Evolutionary conservation across 2,329 filamentous ascomycete species (phyloP), one percentile per base, ranked within the genome.

Genomic region (Corynespora cassiicola): DNA sequence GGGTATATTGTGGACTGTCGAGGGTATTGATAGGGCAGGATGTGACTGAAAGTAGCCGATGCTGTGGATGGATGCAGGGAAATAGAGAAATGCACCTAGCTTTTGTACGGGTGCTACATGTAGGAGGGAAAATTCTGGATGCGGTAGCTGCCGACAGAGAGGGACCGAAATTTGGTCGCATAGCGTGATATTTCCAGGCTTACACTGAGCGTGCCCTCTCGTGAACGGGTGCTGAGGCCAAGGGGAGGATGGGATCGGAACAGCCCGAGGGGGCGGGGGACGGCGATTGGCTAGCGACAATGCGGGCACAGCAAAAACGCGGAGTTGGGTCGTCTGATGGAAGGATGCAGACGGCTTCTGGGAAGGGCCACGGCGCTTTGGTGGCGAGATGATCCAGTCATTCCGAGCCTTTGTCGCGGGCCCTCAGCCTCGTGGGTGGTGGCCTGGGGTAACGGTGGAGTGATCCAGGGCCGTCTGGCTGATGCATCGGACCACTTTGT

Each of bases 261-360:
- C 36, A 44, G 41, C 26, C 7, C 26, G 24, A 7, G 24, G 15
- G 15, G 32, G 16, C 19, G n/a, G 14, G 7, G 9, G 3, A 14
- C 11, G n/a, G 8, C 32, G 33, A 51, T 51, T 54, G 47, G 50
- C 25, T 31, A 9, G 7, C 6, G 9, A 7, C 11, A 7, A 6
- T 5, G 9, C 5, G 27, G 7, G n/a, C 18, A 4, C 16, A 16
- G 11, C 19, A 12, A 31, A 16, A 34, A 27, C 12, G 12, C 16
- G 20, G 18, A 11, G 21, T 18, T 19, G n/a, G 28, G 42, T 56
- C 55, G 50, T 36, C 45, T 47, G 47, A 55, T 50, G 34, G 23
- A 17, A 14, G 12, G 19, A 26, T 24, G 26, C 25, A 31, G 41
- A 40, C 10, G 12, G 7, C n/a, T 26, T 6, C 10, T 17, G 19